These are phyloP conservation scores for Apiospora aurea DNA, from an alignment of 2,329 filamentous ascomycete species.

Conservation along the genomic window DNA sequence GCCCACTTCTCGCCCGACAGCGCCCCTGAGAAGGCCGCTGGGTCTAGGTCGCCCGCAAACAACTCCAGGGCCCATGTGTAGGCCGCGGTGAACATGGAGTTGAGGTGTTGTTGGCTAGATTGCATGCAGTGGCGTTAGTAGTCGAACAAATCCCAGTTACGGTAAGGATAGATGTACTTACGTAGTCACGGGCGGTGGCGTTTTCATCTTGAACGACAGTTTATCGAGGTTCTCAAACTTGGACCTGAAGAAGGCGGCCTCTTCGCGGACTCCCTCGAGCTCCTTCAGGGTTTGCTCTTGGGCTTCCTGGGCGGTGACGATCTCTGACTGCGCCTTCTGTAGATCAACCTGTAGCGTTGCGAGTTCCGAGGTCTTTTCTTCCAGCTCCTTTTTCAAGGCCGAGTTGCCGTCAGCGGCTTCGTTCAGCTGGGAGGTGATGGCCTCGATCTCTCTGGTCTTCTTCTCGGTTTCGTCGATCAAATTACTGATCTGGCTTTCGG, in stretches of 20 bases:
- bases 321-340: background rate
- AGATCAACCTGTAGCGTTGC: background rate
- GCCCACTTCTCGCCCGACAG: conserved; percentile 21
- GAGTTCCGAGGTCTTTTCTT: background rate
- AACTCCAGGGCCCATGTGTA: conserved; percentile 23
- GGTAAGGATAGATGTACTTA: conserved; percentile 11
- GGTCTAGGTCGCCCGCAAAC: conserved; percentile 24
- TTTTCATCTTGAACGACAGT: conserved; percentile 26
- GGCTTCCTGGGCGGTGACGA: background rate
- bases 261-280: background rate
- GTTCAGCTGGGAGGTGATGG: background rate
- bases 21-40: background rate
- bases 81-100: conserved; percentile 24
- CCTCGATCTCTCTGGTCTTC: background rate
- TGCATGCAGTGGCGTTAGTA: background rate
- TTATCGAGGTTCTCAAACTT: conserved; percentile 14
- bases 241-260: background rate
- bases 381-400: background rate
- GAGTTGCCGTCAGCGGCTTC: background rate
- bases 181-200: conserved; percentile 23
- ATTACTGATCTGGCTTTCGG: conserved; percentile 3
- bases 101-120: conserved; percentile 24
- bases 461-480: conserved; percentile 15
- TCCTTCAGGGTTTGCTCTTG: background rate
- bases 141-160: background rate